Percentiles rank a stretch among this genome's conserved stretches.
These are phyloP conservation scores for Diaporthe capsici DNA, from an alignment of 2,329 filamentous ascomycete genomes.

Conservation along the genomic window DNA sequence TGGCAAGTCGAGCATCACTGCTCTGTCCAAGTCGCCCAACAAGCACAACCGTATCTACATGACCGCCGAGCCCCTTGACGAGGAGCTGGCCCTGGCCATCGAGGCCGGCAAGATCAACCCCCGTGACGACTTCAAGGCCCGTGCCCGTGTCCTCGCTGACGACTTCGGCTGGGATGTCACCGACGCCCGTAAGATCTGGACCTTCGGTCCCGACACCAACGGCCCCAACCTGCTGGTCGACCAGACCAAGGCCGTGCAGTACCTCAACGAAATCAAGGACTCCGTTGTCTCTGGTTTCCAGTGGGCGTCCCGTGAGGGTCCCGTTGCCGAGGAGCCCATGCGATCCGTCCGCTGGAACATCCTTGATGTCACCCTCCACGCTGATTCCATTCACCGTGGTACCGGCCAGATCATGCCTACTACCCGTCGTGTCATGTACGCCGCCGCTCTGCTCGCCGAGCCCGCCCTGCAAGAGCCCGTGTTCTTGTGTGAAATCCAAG, in stretches of 20 bases:
- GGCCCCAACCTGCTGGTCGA: slow-evolving; percentile 99
- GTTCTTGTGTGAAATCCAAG: slow-evolving; percentile 99
- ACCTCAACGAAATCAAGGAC: slow-evolving; percentile 99
- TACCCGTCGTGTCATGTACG: slow-evolving; percentile 97
- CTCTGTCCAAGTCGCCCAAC: slow-evolving; percentile 99
- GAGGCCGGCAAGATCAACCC: slow-evolving; percentile 92
- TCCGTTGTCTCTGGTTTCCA: slow-evolving; percentile 99
- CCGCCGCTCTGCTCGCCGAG: slow-evolving; percentile 89
- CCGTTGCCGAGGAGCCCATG: slow-evolving; percentile 98
- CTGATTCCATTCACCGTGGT: slow-evolving; percentile 99
- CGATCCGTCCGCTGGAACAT: slow-evolving; percentile 98
- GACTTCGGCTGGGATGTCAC: slow-evolving; percentile 99
- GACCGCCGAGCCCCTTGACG: slow-evolving; percentile 88
- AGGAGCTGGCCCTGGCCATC: slow-evolving; percentile 93
- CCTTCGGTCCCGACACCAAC: slow-evolving; percentile 97
- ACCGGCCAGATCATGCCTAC: slow-evolving; percentile 99
- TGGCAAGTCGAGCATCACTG: slow-evolving; percentile 90
- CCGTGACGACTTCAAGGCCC: slow-evolving; percentile 98
- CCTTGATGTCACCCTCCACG: slow-evolving; percentile 99
- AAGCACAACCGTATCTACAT: slow-evolving; percentile 99
- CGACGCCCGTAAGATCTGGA: slow-evolving; percentile 99
- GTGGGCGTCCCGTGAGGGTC: slow-evolving; percentile 98
- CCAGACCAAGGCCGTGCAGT: slow-evolving; percentile 99
- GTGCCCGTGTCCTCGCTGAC: slow-evolving; percentile 95
- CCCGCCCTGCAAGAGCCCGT: slow-evolving; percentile 96